A percentile compares a stretch with the other conserved stretches of the same genome.
Conservation (phyloP, 2,329 filamentous ascomycete species). For the Xylariales sp. region DNA sequence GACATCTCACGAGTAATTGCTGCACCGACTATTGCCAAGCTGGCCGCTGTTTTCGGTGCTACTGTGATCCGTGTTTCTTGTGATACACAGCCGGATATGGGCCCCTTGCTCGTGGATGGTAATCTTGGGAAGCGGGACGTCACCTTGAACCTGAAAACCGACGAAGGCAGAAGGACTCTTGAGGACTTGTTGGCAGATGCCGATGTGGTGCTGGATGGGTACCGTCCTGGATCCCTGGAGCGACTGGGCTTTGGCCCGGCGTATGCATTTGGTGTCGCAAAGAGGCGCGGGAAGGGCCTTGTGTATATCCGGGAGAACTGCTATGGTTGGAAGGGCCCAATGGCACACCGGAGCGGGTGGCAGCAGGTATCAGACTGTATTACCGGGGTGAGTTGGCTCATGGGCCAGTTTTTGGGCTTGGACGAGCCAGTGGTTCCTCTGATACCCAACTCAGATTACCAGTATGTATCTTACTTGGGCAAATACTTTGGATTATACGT, state of each 20-base stretch:
- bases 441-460: conserved; percentile 6
- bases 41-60: conserved; percentile 68
- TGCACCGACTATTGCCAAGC: conserved; percentile 64
- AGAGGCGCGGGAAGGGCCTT: conserved; percentile 55
- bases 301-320: conserved; percentile 69
- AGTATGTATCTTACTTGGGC: too few relatives aligned
- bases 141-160: conserved; percentile 57
- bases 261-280: conserved; percentile 46
- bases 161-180: conserved; percentile 47
- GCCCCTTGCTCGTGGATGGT: conserved; percentile 69
- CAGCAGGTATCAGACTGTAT: conserved; percentile 38
- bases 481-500: too few relatives aligned
- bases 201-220: conserved; percentile 65
- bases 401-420: conserved; percentile 23
- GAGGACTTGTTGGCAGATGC: conserved; percentile 55
- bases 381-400: conserved; percentile 25
- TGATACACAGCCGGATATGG: conserved; percentile 61
- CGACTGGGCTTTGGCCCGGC: conserved; percentile 58
- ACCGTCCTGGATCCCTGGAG: conserved; percentile 60
- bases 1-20: conserved; percentile 74
- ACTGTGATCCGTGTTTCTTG: conserved; percentile 69
- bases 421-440: conserved; percentile 24
- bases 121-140: conserved; percentile 60
- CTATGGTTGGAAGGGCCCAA: conserved; percentile 58
- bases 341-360: conserved; percentile 62